phyloP scores from a whole-genome alignment of 768 basidiomycete genomes.

The Coprinopsis cinerea region DNA sequence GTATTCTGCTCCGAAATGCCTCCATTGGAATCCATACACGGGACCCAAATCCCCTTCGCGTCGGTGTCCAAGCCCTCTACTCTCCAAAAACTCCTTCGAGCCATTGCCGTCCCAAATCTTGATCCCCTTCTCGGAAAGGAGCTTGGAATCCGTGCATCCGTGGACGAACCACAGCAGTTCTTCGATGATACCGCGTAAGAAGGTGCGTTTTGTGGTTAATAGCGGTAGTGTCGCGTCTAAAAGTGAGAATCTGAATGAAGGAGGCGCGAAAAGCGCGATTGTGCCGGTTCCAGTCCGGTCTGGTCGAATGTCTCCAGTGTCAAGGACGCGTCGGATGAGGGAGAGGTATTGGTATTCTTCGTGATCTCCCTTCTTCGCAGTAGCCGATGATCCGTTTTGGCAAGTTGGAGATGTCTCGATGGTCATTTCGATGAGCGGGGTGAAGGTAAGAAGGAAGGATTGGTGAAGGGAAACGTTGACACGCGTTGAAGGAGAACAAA shows the following conservation, averaged over 20 bases:
- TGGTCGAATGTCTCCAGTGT: slow-evolving; percentile 69
- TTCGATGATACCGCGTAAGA: slow-evolving; percentile 84
- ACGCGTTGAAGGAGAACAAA: too few species aligned
- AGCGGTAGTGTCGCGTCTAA: slow-evolving; percentile 71
- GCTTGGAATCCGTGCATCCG: slow-evolving; percentile 75
- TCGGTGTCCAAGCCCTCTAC: slow-evolving; percentile 75
- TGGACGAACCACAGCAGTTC: slow-evolving; percentile 93
- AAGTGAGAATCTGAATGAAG: slow-evolving; percentile 85
- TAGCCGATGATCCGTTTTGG: too few species aligned
- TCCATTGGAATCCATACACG: slow-evolving; percentile 97
- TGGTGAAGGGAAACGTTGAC: too few species aligned
- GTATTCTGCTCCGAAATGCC: slow-evolving; percentile 89
- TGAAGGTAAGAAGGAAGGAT: too few species aligned
- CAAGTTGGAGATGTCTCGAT: too few species aligned
- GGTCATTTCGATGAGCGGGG: too few species aligned
- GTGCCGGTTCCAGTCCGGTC: slow-evolving; percentile 97
- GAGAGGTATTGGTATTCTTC: slow-evolving; percentile 89
- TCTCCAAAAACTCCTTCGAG: slow-evolving; percentile 78
- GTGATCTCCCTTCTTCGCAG: slow-evolving; percentile 41
- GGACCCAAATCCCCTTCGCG: slow-evolving; percentile 92
- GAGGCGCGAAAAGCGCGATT: slow-evolving; percentile 87
- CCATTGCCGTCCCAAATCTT: slow-evolving; percentile 99
- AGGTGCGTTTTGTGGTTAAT: slow-evolving; percentile 93
- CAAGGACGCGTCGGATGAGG: slow-evolving; percentile 72
- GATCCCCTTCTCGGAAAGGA: slow-evolving; percentile 75